These are phyloP conservation scores for Fusarium odoratissimum DNA, from an alignment of 2,329 filamentous ascomycete genomes.

Conservation along the genomic window DNA sequence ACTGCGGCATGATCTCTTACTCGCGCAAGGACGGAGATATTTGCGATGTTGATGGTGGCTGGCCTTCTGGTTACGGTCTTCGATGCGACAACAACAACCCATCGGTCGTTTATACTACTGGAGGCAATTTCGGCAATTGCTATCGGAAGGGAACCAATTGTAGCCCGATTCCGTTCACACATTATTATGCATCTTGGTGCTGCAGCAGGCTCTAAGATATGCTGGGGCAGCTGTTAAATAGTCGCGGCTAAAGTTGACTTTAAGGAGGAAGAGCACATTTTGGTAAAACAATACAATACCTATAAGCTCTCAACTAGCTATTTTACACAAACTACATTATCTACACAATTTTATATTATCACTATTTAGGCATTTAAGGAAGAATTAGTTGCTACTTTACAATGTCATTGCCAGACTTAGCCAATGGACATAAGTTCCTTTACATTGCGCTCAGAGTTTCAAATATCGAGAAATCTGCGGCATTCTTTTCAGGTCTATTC, in stretches of 20 bases:
- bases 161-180: not conserved
- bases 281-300: not conserved
- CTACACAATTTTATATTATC: not conserved
- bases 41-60: not conserved
- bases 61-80: not conserved
- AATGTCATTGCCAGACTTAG: not conserved
- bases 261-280: not conserved
- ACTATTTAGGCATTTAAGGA: fast-evolving
- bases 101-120: not conserved
- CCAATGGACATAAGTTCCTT: not conserved
- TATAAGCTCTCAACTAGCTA: too few relatives aligned
- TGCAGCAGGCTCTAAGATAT: not conserved
- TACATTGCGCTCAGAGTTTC: too few relatives aligned
- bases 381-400: not conserved
- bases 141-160: not conserved
- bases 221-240: fast-evolving
- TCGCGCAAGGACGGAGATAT: not conserved
- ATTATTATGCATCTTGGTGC: not conserved
- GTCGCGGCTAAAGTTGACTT: fast-evolving
- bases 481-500: too few relatives aligned
- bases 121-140: not conserved
- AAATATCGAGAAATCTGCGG: too few relatives aligned
- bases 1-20: not conserved
- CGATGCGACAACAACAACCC: not conserved
- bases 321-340: fast-evolving